Conservation (phyloP, 345 rosid genomes). For the Reutealis trisperma region DNA sequence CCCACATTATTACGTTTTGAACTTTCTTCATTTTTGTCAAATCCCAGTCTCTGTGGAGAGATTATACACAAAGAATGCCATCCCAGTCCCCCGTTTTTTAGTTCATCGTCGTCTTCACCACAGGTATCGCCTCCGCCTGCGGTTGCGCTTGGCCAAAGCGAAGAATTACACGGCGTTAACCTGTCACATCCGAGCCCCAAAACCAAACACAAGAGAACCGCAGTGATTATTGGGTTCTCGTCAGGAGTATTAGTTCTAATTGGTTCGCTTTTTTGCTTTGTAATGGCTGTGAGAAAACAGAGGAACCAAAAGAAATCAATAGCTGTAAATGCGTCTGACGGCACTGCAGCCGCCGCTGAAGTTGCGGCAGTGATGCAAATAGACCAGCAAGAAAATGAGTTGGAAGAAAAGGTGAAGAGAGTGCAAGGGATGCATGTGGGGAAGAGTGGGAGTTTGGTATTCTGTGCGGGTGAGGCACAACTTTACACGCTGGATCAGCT, state of each 20-base stretch:
- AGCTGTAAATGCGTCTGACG: constrained; percentile 31
- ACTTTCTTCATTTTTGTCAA: constrained; percentile 53
- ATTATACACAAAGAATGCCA: constrained; percentile 76
- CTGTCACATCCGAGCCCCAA: constrained; percentile 30
- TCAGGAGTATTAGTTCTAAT: constrained; percentile 49
- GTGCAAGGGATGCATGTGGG: constrained; percentile 59
- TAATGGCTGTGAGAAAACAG: constrained; percentile 50
- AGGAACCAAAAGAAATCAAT: constrained; percentile 34
- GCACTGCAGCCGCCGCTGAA: constrained; percentile 44
- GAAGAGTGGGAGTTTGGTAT: constrained; percentile 74
- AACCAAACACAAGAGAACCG: constrained; percentile 40
- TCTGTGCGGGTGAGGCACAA: constrained; percentile 90
- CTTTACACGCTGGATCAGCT: constrained; percentile 83
- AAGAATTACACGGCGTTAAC: constrained; percentile 47
- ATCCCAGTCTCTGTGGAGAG: constrained; percentile 88
- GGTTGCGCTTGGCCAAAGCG: constrained; percentile 46
- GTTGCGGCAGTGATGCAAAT: constrained; percentile 58
- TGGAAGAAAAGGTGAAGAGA: constrained; percentile 80
- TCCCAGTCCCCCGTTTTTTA: constrained; percentile 65
- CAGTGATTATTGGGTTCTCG: constrained; percentile 55
- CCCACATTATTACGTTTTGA: constrained; percentile 55
- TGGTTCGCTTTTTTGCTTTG: constrained; percentile 54
- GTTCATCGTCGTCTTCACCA: constrained; percentile 31
- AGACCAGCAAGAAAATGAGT: constrained; percentile 67
- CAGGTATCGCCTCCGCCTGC: constrained; percentile 54